Conservation (phyloP, 2,329 filamentous ascomycete species). For the Epichloe uncinata region DNA sequence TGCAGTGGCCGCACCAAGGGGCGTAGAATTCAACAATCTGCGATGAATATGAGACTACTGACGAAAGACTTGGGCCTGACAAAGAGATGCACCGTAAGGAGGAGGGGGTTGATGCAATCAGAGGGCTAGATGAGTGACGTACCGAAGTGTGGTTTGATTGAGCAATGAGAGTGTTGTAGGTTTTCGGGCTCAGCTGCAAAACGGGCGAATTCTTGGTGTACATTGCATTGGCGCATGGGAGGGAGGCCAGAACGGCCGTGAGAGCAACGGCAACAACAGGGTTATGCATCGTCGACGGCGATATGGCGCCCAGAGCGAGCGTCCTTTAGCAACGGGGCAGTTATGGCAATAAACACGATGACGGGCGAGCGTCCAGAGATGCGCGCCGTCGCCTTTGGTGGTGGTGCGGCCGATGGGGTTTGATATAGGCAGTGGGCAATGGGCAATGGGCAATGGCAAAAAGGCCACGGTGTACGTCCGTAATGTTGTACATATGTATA, state of each 20-base stretch:
- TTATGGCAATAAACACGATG: not conserved
- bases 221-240: slow-evolving; percentile 55
- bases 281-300: slow-evolving; percentile 33
- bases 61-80: not conserved
- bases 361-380: not conserved
- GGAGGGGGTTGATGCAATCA: not conserved
- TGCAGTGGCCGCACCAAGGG: slow-evolving; percentile 94
- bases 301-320: not conserved
- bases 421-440: not conserved
- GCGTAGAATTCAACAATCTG: slow-evolving; percentile 79
- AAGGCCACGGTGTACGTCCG: slow-evolving; percentile 16
- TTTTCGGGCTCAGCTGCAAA: slow-evolving; percentile 64
- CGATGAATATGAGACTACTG: not conserved
- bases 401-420: not conserved
- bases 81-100: not conserved
- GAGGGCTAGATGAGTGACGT: slow-evolving; percentile 21
- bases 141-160: slow-evolving; percentile 88
- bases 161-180: slow-evolving; percentile 70
- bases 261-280: slow-evolving; percentile 32
- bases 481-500: no score
- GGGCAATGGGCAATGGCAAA: slow-evolving; percentile 4
- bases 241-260: slow-evolving; percentile 47
- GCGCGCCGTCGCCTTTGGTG: not conserved
- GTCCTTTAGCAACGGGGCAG: not conserved
- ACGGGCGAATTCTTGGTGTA: slow-evolving; percentile 84